phyloP scores from a whole-genome alignment of 2,329 filamentous ascomycete genomes.

The Neonectria faginata region DNA sequence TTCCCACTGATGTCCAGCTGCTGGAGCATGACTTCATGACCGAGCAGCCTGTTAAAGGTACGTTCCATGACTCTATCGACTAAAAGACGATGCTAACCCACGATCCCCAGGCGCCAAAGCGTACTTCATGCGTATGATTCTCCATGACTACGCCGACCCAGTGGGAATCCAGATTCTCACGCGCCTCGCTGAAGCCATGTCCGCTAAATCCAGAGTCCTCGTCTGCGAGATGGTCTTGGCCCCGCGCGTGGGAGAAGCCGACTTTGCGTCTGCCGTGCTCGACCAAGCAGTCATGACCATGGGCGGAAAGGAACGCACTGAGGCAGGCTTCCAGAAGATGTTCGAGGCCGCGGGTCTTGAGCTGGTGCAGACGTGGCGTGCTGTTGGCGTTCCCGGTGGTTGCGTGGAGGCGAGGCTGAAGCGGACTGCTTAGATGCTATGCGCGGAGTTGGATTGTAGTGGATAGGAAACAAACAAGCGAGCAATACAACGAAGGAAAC shows the following conservation, averaged over 20 bases:
- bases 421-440: not conserved
- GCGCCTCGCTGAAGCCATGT: constrained; percentile 46
- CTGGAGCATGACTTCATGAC: constrained; percentile 48
- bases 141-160: constrained; percentile 49
- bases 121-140: constrained; percentile 52
- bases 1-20: constrained; percentile 40
- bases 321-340: constrained; percentile 45
- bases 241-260: constrained; percentile 44
- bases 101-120: constrained; percentile 46
- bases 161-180: constrained; percentile 46
- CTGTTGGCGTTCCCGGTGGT: constrained; percentile 40
- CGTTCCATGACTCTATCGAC: not conserved
- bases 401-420: constrained; percentile 44
- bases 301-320: constrained; percentile 50
- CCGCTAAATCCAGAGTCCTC: constrained; percentile 44
- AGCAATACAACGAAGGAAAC: not conserved
- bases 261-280: constrained; percentile 47
- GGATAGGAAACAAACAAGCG: not conserved
- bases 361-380: constrained; percentile 44
- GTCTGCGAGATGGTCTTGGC: constrained; percentile 51
- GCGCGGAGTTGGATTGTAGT: not conserved
- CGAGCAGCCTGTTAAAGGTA: constrained; percentile 48
- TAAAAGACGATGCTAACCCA: constrained; percentile 1
- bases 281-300: constrained; percentile 51
- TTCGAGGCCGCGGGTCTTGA: constrained; percentile 47